Base-by-base conservation (phyloP, 768 basidiomycete species). In the Leccinum subgranulosum region DNA sequence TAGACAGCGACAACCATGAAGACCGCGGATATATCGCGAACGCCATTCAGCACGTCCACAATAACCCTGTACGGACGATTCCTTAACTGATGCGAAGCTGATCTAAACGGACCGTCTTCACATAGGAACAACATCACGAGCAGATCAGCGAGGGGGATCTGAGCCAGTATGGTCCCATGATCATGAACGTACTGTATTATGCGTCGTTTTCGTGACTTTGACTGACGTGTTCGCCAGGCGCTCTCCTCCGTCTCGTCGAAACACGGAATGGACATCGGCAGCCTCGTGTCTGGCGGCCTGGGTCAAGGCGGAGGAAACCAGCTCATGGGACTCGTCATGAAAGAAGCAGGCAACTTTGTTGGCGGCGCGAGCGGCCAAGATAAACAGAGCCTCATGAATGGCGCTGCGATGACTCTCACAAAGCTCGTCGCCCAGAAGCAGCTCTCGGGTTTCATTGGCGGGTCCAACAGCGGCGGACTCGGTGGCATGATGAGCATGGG, bases 281-380 rank as follows among this genome's bases (percentile, higher is more conserved):
- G 68, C 15, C 63, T 68, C 43, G 19, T 60, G 17, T 65, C 68
- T 15, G 73, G 70, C 19, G 74, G 69, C 34, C 27, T 73, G 80
- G 7, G 79, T 76, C 27, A 75, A 78, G 48, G 78, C 77, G 51
- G 78, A 81, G 69, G 67, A 53, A 84, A 83, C 39, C 71, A 94
- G 70, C 75, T 95, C 58, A 85, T 96, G 73, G 88, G 88, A 65
- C 72, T 92, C 71, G 93, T 94, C 4, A 92, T 96, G 91, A 83
- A 84, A 0, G 87, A 95, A 63, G 88, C 85, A 0, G 75, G 81
- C 15, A 88, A 90, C 68, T 73, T 92, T 50, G 89, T 94, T 63
- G 84, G 84, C 8, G 79, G 82, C 4, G 75, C 84, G 4, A 79
- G 82, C 11, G 85, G 87, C 10, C 80, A 80, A 68, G 59, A 63